phyloP scores from a whole-genome alignment of 2,329 filamentous ascomycete genomes.

The Epichloe elymi region DNA sequence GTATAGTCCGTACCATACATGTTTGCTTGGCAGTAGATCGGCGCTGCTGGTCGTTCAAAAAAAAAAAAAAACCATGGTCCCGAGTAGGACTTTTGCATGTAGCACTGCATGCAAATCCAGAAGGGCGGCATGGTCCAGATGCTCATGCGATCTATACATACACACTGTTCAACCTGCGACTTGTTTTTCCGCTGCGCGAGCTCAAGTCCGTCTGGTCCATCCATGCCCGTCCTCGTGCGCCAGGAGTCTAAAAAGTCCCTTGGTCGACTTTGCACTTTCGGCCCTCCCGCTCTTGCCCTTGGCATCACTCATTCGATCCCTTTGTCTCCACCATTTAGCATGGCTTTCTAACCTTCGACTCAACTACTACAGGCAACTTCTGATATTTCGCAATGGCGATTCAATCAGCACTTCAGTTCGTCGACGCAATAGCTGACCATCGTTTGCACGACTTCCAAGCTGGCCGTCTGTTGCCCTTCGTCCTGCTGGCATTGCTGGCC shows the following conservation, averaged over 20 bases:
- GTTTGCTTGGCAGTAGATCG: background rate
- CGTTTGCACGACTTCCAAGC: constrained; percentile 6
- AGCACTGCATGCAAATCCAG: background rate
- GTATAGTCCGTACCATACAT: background rate
- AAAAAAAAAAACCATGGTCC: too few relatives aligned
- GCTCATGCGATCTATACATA: too few relatives aligned
- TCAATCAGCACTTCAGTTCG: background rate
- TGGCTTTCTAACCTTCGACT: background rate
- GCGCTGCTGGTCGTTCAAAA: background rate
- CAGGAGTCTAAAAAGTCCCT: background rate
- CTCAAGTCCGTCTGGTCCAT: background rate
- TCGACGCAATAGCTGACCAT: background rate
- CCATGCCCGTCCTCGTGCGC: background rate
- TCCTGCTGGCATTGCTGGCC: constrained; percentile 34
- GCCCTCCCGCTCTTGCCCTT: background rate
- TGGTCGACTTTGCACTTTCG: background rate
- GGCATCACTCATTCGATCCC: background rate
- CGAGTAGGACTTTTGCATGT: background rate
- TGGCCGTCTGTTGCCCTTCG: constrained; percentile 28
- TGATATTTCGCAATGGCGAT: background rate
- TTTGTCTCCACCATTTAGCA: background rate
- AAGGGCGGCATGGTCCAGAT: background rate
- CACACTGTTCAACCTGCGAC: too few relatives aligned
- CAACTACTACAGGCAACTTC: background rate
- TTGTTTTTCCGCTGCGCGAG: background rate